Conservation (phyloP, 805 yeast genomes). For the Saccharomycodes ludwigii region DNA sequence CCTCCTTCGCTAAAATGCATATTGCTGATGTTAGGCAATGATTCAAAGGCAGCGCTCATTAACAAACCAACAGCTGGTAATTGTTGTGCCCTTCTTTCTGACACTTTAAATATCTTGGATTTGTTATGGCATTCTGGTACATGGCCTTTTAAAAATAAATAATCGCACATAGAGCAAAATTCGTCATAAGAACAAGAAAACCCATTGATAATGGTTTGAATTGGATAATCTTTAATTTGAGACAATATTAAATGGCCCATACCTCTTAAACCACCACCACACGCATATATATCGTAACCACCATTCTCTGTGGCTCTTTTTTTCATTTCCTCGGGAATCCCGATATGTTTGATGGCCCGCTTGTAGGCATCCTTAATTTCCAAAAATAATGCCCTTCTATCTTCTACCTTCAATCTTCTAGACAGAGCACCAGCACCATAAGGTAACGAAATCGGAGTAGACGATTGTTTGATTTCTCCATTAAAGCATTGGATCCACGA, state of each 20-base stretch:
- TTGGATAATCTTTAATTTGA: conserved; percentile 45
- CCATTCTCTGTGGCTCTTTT: conserved; percentile 41
- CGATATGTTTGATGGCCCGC: conserved; percentile 37
- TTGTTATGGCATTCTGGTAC: conserved; percentile 30
- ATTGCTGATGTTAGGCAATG: conserved; percentile 46
- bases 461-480: conserved; percentile 44
- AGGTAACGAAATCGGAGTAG: conserved; percentile 51
- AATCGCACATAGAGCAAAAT: conserved; percentile 39
- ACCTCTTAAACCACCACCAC: conserved; percentile 69
- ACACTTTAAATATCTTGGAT: conserved; percentile 46
- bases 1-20: conserved; percentile 69
- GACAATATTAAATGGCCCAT: conserved; percentile 49
- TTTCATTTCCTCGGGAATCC: conserved; percentile 38
- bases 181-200: conserved; percentile 45
- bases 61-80: conserved; percentile 58
- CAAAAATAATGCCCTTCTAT: conserved; percentile 32
- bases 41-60: conserved; percentile 48
- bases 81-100: conserved; percentile 53
- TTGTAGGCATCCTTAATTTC: conserved; percentile 43
- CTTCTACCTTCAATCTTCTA: conserved; percentile 39
- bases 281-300: conserved; percentile 51
- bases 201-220: conserved; percentile 60
- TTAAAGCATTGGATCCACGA: conserved; percentile 53
- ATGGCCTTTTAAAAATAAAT: conserved; percentile 34
- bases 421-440: conserved; percentile 65